Percentiles rank a stretch among this genome's conserved stretches.
phyloP scores from a whole-genome alignment of 1,139 yeast species.

The Candida anutae region DNA sequence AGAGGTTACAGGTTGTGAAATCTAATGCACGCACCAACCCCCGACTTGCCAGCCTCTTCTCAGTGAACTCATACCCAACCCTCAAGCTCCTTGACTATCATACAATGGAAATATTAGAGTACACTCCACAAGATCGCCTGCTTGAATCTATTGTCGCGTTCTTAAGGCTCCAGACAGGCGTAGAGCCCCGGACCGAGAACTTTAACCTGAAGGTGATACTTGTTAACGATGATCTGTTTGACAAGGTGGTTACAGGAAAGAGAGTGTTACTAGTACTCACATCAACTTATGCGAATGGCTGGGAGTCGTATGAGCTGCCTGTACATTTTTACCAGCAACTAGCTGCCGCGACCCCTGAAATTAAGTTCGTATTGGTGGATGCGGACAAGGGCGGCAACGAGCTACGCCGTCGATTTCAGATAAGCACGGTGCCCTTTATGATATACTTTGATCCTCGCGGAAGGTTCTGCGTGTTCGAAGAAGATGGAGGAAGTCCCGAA shows the following conservation, averaged over 20 bases:
- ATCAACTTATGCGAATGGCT: slow-evolving; percentile 16
- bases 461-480: too few species aligned
- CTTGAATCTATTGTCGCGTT: slow-evolving; percentile 18
- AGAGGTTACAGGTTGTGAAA: slow-evolving; percentile 26
- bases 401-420: too few species aligned
- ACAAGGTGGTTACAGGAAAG: slow-evolving; percentile 3
- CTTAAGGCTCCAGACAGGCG: slow-evolving; percentile 8
- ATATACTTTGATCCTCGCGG: too few species aligned
- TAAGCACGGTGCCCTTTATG: slow-evolving; percentile 30
- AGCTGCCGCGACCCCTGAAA: too few species aligned
- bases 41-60: slow-evolving; percentile 18
- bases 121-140: slow-evolving; percentile 14
- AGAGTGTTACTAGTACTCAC: slow-evolving; percentile 19
- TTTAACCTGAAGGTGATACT: slow-evolving; percentile 9
- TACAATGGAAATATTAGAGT: slow-evolving; percentile 20
- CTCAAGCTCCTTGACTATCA: slow-evolving; percentile 21
- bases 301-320: slow-evolving; percentile 27
- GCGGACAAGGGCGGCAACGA: too few species aligned
- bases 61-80: slow-evolving; percentile 24
- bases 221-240: slow-evolving; percentile 5
- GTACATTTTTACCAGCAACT: slow-evolving; percentile 28
- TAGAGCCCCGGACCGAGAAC: slow-evolving; percentile 15
- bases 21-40: slow-evolving; percentile 20
- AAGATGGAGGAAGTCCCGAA: too few species aligned
- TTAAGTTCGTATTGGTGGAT: too few species aligned